phyloP scores from a whole-genome alignment of 768 basidiomycete species.

The Strobilomyces echinocephalus region DNA sequence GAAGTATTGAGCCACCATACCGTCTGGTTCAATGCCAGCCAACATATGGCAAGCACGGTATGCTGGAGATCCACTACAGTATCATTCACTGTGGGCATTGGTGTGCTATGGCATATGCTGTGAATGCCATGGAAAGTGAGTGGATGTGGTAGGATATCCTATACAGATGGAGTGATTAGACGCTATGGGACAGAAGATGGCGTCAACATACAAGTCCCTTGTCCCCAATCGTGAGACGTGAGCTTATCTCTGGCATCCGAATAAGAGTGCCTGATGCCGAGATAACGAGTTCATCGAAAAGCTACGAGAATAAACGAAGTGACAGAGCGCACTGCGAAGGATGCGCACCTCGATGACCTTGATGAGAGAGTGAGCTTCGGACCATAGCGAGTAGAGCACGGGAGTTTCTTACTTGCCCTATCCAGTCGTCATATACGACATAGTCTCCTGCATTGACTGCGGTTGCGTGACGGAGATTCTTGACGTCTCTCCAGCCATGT shows the following conservation, averaged over 20 bases:
- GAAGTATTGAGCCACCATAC: constrained; percentile 37
- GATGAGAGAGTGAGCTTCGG: constrained; percentile 9
- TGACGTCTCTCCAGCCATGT: constrained; percentile 56
- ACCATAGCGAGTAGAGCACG: constrained; percentile 5
- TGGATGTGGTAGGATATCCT: constrained; percentile 67
- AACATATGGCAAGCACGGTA: constrained; percentile 73
- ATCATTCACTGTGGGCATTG: constrained; percentile 43
- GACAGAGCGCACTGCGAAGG: neutral
- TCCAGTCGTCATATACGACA: constrained; percentile 80
- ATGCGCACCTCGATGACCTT: constrained; percentile 71
- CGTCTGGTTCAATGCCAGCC: constrained; percentile 85
- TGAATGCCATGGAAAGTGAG: constrained; percentile 44
- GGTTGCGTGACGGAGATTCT: constrained; percentile 52
- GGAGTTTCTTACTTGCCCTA: constrained; percentile 68
- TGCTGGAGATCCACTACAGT: constrained; percentile 71
- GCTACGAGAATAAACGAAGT: constrained; percentile 38
- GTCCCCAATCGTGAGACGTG: constrained; percentile 71
- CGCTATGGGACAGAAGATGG: neutral
- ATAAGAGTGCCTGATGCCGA: constrained; percentile 67
- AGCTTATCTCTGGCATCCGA: constrained; percentile 71
- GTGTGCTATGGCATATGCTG: constrained; percentile 41
- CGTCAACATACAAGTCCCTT: constrained; percentile 55
- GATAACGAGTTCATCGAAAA: constrained; percentile 78
- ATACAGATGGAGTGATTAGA: constrained; percentile 4
- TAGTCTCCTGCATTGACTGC: constrained; percentile 76